Conservation (phyloP, 2,329 filamentous ascomycete species). For the Penicillium sp. region DNA sequence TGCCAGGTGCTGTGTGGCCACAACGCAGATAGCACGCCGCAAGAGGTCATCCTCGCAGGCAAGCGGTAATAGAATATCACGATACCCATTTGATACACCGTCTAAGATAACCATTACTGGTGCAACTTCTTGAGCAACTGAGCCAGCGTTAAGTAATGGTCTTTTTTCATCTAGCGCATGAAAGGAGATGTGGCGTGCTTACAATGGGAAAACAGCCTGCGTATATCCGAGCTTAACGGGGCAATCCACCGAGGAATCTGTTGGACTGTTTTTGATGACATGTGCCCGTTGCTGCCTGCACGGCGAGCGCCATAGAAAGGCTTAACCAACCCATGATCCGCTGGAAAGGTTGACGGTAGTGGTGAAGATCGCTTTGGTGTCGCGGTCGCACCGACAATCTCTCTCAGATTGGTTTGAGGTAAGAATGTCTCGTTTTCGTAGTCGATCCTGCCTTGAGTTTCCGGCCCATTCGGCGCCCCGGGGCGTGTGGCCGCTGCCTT, state of each 20-base stretch:
- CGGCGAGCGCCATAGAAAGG: neutral
- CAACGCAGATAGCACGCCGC: conserved; percentile 23
- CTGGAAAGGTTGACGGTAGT: neutral
- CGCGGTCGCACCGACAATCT: neutral
- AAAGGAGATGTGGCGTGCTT: neutral
- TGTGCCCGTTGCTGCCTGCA: neutral
- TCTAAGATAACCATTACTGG: conserved; percentile 34
- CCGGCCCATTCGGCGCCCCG: neutral
- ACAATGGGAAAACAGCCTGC: conserved; percentile 22
- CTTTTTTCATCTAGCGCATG: neutral
- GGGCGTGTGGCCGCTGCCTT: neutral
- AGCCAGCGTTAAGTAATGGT: neutral
- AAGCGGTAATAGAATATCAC: conserved; percentile 30
- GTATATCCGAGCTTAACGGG: conserved; percentile 8
- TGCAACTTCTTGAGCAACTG: conserved; percentile 28
- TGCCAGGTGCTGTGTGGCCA: conserved; percentile 26
- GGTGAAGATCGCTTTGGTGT: neutral
- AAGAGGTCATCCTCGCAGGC: conserved; percentile 28
- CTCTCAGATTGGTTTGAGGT: neutral
- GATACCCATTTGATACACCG: conserved; percentile 31
- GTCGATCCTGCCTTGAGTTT: neutral
- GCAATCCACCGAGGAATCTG: conserved; percentile 13
- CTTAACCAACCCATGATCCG: neutral
- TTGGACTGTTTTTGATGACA: neutral
- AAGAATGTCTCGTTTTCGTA: neutral